Evolutionary conservation across 306 rosid species (phyloP).

Genomic region (Castanea sativa): DNA sequence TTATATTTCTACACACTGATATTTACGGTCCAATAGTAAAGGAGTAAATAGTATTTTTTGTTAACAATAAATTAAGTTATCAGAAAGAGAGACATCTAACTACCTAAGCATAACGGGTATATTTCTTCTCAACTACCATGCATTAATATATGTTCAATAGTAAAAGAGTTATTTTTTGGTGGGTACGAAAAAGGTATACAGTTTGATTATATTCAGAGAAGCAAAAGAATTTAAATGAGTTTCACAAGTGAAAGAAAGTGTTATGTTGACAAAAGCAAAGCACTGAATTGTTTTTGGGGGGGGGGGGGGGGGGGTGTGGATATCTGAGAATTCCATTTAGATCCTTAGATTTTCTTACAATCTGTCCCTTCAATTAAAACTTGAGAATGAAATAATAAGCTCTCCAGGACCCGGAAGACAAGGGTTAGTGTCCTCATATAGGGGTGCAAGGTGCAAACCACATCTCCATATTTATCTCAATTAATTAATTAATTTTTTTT

Average conservation of each 20-base stretch:
- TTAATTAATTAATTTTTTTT: not conserved
- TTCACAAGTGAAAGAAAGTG: not conserved
- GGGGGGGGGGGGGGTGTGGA: not conserved
- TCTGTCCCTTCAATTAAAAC: conserved; percentile 40
- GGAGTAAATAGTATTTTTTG: too few species aligned
- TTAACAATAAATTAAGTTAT: too few species aligned
- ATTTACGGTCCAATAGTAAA: too few species aligned
- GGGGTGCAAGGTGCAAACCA: conserved; percentile 62
- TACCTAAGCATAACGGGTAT: too few species aligned
- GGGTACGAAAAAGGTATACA: not conserved
- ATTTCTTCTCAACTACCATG: too few species aligned
- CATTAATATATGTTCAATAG: too few species aligned
- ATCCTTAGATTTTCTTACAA: conserved; percentile 40
- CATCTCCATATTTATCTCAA: conserved; percentile 4
- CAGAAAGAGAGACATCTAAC: too few species aligned
- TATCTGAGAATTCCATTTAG: conserved; percentile 15
- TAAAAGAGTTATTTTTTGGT: not conserved
- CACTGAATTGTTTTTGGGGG: not conserved
- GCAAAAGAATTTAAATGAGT: not conserved
- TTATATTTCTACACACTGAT: too few species aligned
- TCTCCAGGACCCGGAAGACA: conserved; percentile 61
- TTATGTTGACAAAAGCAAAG: conserved; percentile 7
- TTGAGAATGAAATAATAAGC: conserved; percentile 38
- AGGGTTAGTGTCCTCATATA: conserved; percentile 71
- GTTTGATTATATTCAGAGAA: not conserved